Evolutionary conservation across 2,329 filamentous ascomycete genomes (phyloP).

Genomic region (Emergomyces orientalis): DNA sequence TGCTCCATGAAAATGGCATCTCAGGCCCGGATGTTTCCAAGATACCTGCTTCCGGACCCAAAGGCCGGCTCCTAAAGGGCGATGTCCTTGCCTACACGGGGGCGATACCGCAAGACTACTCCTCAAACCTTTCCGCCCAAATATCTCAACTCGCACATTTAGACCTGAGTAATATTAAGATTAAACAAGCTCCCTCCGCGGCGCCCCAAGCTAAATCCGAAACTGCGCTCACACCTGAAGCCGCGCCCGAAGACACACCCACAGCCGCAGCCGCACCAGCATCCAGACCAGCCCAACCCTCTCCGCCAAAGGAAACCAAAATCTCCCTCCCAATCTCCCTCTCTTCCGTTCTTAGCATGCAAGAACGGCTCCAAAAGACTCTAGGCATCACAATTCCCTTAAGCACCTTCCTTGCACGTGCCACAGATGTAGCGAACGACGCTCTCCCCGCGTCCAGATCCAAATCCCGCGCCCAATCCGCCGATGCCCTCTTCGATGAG

Average conservation of each 20-base stretch:
- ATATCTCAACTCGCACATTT: conserved; percentile 72
- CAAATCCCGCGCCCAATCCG: conserved; percentile 46
- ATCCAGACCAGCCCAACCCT: conserved; percentile 26
- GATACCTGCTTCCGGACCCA: conserved; percentile 80
- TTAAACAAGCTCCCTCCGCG: conserved; percentile 43
- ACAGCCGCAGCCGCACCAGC: conserved; percentile 20
- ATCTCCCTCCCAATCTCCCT: conserved; percentile 71
- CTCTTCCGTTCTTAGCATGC: conserved; percentile 65
- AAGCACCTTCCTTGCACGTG: conserved; percentile 76
- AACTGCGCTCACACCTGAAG: not conserved
- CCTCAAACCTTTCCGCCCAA: conserved; percentile 58
- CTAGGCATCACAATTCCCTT: conserved; percentile 75
- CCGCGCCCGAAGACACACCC: conserved; percentile 3
- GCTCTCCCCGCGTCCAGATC: conserved; percentile 61
- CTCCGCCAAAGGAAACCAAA: conserved; percentile 27
- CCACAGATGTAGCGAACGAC: conserved; percentile 79
- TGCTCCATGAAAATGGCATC: conserved; percentile 71
- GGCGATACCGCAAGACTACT: conserved; percentile 61
- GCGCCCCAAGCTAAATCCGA: conserved; percentile 24
- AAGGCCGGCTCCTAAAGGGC: conserved; percentile 83
- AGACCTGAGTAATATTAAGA: conserved; percentile 91
- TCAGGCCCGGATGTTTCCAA: conserved; percentile 64
- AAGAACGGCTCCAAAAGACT: conserved; percentile 67
- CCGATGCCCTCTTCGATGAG: conserved; percentile 81
- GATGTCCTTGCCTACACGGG: conserved; percentile 89